phyloP scores from a whole-genome alignment of 495 filamentous ascomycete species.

The Talaromyces ruber region DNA sequence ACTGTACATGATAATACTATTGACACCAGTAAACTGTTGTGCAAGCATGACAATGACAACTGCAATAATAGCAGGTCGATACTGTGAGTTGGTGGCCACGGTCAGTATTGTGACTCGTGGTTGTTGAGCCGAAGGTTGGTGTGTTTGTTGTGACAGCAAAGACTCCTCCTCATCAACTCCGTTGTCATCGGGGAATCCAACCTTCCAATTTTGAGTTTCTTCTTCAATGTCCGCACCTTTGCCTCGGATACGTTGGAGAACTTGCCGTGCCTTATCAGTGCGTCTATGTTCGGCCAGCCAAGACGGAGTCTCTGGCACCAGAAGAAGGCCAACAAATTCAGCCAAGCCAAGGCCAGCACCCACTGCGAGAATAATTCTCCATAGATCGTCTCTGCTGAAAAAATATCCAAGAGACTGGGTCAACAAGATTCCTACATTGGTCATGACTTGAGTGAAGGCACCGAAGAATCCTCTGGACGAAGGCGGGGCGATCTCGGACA shows the following conservation, averaged over 20 bases:
- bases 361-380: constrained; percentile 73
- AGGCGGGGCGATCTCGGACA: constrained; percentile 82
- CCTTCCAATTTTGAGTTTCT: constrained; percentile 60
- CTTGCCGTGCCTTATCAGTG: constrained; percentile 48
- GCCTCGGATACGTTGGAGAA: constrained; percentile 68
- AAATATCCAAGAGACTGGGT: constrained; percentile 83
- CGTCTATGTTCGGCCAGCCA: constrained; percentile 71
- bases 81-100: constrained; percentile 53
- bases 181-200: constrained; percentile 32
- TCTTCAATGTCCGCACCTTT: constrained; percentile 58
- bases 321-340: constrained; percentile 56
- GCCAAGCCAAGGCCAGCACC: constrained; percentile 59
- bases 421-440: constrained; percentile 84
- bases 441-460: constrained; percentile 84
- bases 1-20: constrained; percentile 97
- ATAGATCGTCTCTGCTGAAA: constrained; percentile 64
- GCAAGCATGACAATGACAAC: constrained; percentile 87
- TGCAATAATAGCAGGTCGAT: constrained; percentile 70
- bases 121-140: constrained; percentile 16
- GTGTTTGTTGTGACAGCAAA: constrained; percentile 30
- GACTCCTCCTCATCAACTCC: constrained; percentile 36
- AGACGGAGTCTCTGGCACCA: constrained; percentile 76
- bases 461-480: constrained; percentile 77
- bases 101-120: constrained; percentile 56
- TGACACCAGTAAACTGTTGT: constrained; percentile 89